Base-by-base conservation (phyloP, 1,284 basidiomycete species). In the Rhodotorula mucilaginosa region DNA sequence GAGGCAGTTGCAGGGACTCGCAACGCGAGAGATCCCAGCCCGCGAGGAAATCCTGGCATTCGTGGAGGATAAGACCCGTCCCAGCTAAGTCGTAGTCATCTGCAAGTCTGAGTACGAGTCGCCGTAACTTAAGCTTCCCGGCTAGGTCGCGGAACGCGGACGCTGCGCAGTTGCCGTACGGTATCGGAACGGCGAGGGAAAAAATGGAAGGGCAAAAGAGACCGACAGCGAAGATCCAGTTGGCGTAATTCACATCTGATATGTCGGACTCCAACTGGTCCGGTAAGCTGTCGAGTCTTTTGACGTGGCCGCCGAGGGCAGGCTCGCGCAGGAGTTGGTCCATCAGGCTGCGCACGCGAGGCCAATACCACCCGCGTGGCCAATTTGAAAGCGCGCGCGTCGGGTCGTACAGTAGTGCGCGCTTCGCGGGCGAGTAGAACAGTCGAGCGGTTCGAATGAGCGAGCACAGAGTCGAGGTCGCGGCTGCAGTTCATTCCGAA, bases 71-170 rank as follows among this genome's bases (percentile, higher is more conserved):
- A n/a, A 34, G 4, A 7, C 3, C 7, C 7, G 34, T 34, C 34
- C 34, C 34, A 34, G 34, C 7, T 7, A 34, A 7, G 34, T 34
- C 34, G 4, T 34, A 3, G 4, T 34, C 34, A 7, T 34, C 34
- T 7, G 34, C 3, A 0, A 26, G 10, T 57, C 46, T 62, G 69
- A 64, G 31, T n/a, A n/a, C n/a, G n/a, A n/a, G n/a, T n/a, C n/a
- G n/a, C n/a, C n/a, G n/a, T n/a, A n/a, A n/a, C n/a, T n/a, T n/a
- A n/a, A n/a, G n/a, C n/a, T n/a, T n/a, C n/a, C n/a, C n/a, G n/a
- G n/a, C n/a, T n/a, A 68, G 23, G 81, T 65, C 21, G 29, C n/a
- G 47, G 2, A n/a, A 58, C 2, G 18, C n/a, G 34, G 23, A 8
- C 21, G 19, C 34, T n/a, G 21, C 39, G 21, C 1, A 16, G 10